Evolutionary conservation across 179 eudicot genomes (phyloP), one percentile per base, ranked within the genome.

Genomic region (Pouteria campechiana): DNA sequence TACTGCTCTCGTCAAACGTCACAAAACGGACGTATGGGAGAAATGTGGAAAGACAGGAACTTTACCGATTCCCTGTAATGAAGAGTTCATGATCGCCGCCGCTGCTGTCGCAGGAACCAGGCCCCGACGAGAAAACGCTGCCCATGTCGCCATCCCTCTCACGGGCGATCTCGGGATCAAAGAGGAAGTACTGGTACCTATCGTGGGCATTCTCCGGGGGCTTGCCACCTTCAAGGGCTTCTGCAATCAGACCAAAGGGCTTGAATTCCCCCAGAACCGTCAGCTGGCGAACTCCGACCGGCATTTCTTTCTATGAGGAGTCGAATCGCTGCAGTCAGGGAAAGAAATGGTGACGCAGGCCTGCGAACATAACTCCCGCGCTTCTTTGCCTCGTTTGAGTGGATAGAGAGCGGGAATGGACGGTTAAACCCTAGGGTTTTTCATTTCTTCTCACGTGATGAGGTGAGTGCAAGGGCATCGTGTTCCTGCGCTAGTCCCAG

Each of bases 241-340:
- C 98, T 7, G 90, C 84, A 22, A 81, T 61, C 23, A 90, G 25
- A 12, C 98, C 95, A 50, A 79, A 79, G 0, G 98, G 98, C 46
- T 78, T 90, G 77, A 90, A 90, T 56, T 86, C 96, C 38, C 79
- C 84, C 15, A 90, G 68, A 13, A 90, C 84, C 0, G 58, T 68
- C 32, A 90, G 75, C 32, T 60, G 68, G 44, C 94, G 73, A 25
- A 55, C 80, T 32, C 79, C 90, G 9, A 38, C 67, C 7, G 93
- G 33, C 93, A 74, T 75, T 49, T 42, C n/a, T n/a, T n/a, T n/a
- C n/a, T n/a, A n/a, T n/a, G n/a, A n/a, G n/a, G n/a, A n/a, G n/a
- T n/a, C n/a, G n/a, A n/a, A n/a, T n/a, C n/a, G n/a, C n/a, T n/a
- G n/a, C n/a, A n/a, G n/a, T n/a, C n/a, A n/a, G n/a, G n/a, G n/a